Percentiles rank a stretch among this genome's conserved stretches.
Conservation (phyloP, 2,329 filamentous ascomycete species). For the Neoscytalidium dimidiatum region DNA sequence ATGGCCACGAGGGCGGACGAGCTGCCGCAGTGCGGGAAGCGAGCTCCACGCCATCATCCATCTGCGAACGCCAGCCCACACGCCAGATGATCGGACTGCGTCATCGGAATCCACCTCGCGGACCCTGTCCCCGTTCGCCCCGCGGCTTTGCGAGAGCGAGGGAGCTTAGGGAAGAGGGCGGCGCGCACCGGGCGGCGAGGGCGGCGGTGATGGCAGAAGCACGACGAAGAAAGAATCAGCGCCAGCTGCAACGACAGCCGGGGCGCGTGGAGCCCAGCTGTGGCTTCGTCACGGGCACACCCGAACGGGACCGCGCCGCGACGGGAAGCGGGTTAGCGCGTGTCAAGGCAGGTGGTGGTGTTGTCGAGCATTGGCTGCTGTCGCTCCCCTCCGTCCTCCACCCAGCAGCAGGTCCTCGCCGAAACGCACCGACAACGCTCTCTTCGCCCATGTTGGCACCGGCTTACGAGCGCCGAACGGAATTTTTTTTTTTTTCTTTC, state of each 20-base stretch:
- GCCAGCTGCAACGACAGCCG: neutral
- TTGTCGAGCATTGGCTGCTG: slow-evolving; percentile 10
- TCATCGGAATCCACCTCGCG: slow-evolving; percentile 7
- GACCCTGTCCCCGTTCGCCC: slow-evolving; percentile 11
- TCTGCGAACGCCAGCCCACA: neutral
- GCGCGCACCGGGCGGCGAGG: slow-evolving; percentile 3
- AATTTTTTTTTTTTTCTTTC: neutral
- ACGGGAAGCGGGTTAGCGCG: slow-evolving; percentile 11
- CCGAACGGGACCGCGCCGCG: slow-evolving; percentile 7
- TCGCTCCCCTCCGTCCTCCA: neutral
- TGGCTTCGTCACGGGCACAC: slow-evolving; percentile 17
- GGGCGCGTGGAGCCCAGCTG: neutral
- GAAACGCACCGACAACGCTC: too few species aligned
- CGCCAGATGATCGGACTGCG: neutral
- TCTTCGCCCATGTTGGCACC: too few species aligned
- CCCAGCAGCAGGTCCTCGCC: neutral
- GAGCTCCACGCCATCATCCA: neutral
- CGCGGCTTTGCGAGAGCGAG: neutral
- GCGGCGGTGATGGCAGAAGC: neutral
- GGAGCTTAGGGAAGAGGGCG: neutral
- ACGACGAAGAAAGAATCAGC: neutral
- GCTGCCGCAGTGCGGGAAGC: neutral
- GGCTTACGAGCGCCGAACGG: neutral
- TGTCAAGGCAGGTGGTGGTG: slow-evolving; percentile 6
- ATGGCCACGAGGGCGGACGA: neutral